Base-by-base conservation (phyloP, 2,329 filamentous ascomycete species). In the Fusarium secorum region DNA sequence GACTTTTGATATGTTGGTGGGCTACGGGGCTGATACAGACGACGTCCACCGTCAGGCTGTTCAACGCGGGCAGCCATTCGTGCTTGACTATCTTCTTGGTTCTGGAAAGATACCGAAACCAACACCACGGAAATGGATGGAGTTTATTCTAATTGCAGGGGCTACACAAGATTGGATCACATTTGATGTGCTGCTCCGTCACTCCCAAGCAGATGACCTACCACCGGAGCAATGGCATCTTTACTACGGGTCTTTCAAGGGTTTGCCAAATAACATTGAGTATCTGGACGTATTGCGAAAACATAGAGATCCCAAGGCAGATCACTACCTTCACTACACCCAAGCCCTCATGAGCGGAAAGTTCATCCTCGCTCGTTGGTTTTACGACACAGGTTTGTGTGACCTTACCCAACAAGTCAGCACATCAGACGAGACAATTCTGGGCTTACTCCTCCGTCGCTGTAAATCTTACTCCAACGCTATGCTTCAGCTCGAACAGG, bases 261-360 rank as follows among this genome's bases (percentile, higher is more conserved):
- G 32, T 0, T 51, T 51, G 7, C 48, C 48, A 0, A 26, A 51
- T 0, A 26, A n/a, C 0, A 1, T 7, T 2, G 22, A 36, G 7
- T 26, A 17, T 9, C 6, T 51, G 0, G 13, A 51, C 4, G 22
- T 20, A 11, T 51, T 36, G 4, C 2, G 18, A 1, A 51, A 36
- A 9, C 22, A 51, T 2, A 11, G 48, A 26, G 32, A 51, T 5
- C 13, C 18, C 0, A 26, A 11, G 0, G 3, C 9, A 2, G 32
- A 51, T 3, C 36, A 8, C 9, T 51, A 51, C 4, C 32, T 51
- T 7, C 32, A 51, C 13, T 51, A 51, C 7, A 26, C 22, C 4
- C 15, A 51, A 4, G 48, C 32, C 7, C 48, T 51, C 13, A 26
- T 20, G 48, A n/a, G 18, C 6, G 48, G 48, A 8, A 51, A 51